phyloP scores from a whole-genome alignment of 805 yeast genomes.

The Candida quercuum region DNA sequence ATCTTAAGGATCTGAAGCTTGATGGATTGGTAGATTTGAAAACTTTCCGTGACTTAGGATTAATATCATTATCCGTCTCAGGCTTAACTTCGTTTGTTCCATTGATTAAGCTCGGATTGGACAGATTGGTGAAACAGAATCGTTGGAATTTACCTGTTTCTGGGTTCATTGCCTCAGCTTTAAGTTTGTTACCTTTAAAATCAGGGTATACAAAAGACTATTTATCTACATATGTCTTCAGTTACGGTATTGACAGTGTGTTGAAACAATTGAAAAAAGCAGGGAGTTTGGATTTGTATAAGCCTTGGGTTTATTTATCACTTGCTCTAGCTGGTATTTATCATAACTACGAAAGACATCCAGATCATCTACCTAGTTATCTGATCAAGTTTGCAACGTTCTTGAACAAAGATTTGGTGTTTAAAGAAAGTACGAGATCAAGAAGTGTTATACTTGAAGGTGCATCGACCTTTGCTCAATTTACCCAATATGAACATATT shows the following conservation, averaged over 20 bases:
- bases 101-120: background rate
- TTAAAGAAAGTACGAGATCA: background rate
- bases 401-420: slow-evolving; percentile 9
- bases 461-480: slow-evolving; percentile 2
- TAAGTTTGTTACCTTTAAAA: slow-evolving; percentile 9
- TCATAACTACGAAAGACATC: slow-evolving; percentile 9
- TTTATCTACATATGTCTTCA: slow-evolving; percentile 9
- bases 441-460: background rate
- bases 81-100: slow-evolving; percentile 3
- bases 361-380: slow-evolving; percentile 11
- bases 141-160: background rate
- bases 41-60: background rate
- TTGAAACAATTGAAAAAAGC: slow-evolving; percentile 1
- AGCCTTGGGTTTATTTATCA: slow-evolving; percentile 15
- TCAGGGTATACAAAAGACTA: slow-evolving; percentile 12
- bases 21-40: background rate
- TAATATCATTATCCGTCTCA: slow-evolving; percentile 1
- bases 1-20: slow-evolving; percentile 2
- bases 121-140: background rate
- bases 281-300: background rate
- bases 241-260: slow-evolving; percentile 9
- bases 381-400: slow-evolving; percentile 2
- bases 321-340: slow-evolving; percentile 12
- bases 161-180: slow-evolving; percentile 1
- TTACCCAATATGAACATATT: slow-evolving; percentile 10